Base-by-base conservation (phyloP, 2,329 filamentous ascomycete species). In the Conoideocrella luteorostrata region DNA sequence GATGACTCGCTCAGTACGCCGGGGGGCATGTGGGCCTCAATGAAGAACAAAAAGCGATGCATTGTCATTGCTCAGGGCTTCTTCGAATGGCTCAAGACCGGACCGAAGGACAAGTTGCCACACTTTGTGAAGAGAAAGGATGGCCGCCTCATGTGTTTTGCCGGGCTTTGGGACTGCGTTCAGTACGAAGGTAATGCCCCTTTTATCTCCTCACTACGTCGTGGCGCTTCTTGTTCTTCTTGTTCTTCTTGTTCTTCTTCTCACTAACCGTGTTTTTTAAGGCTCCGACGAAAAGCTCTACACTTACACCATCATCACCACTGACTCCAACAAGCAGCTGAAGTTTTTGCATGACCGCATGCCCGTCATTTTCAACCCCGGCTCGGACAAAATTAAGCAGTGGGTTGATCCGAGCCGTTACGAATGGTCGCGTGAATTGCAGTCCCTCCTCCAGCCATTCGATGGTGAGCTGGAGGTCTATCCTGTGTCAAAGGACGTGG, bases 281-380 rank as follows among this genome's bases (percentile, higher is more conserved):
- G 52, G 43, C 23, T 51, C 55, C 35, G 73, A 80, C 3, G 75
- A 86, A 50, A 86, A 84, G 61, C 67, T 81, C 5, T 96, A 91
- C 61, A 94, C 88, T 0, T 98, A 95, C 63, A 91, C 90, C 2
- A 80, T 98, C 59, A 91, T 97, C 61, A 98, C 93, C 1, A 97
- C 91, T 1, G 77, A 84, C 47, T 86, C 88, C 7, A 95, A 91
- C 56, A 72, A 82, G 49, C 85, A 91, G 60, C 72, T 97, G 39
- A 81, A 74, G 22, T 97, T 95, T 52, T 71, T 98, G 15, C 93
- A 98, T 60, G 85, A 95, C 57, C 82, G 93, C 13, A 98, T 98
- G 93, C 93, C 93, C 0, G 91, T 95, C 5, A 86, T 97, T 23
- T 63, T 98, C 1, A 82, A 96, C 5, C 80, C 86, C 4, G 81